Base-by-base conservation (phyloP, 805 yeast species). In the Kregervanrija fluxuum region DNA sequence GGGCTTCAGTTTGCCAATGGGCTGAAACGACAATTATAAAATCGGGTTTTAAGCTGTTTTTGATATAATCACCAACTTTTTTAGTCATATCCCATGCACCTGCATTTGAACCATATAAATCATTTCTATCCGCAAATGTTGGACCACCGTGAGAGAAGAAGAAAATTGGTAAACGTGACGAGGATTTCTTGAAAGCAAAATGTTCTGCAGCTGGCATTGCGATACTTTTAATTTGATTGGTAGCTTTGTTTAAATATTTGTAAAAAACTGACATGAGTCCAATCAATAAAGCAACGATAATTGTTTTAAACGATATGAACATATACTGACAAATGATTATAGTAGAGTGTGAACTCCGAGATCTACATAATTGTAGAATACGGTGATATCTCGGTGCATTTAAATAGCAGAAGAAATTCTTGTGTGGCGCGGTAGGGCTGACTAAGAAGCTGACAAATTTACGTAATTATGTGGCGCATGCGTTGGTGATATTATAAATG, bases 81-180 rank as follows among this genome's bases (percentile, higher is more conserved):
- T 68, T 62, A 6, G 80, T 69, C 5, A 65, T 65, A 17, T 69
- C 65, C 68, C 74, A 82, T 0, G 91, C 90, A 5, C 86, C 86
- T 2, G 43, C 42, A 45, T 75, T 71, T 33, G 82, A 76, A 14
- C 78, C 78, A 40, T 67, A 63, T 16, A 62, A 67, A 41, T 67
- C 72, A n/a, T 69, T 62, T 33, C 67, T 59, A 53, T 82, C 80
- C 69, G 84, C 75, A 59, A 85, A 83, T 1, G 85, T 79, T 8
- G 95, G 95, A 0, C 90, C 93, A 8, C 95, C 95, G 63, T 85
- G 95, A n/a, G 87, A 79, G 37, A 84, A 57, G 60, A 85, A 86
- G 57, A 65, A 82, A 1, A 79, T 74, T 6, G 93, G 91, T 28
- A 57, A 41, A 9, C 61, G 50, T 50, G 56, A 37, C 5, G 57